These are phyloP conservation scores for Aphanocladium album DNA, from an alignment of 2,329 filamentous ascomycete species.

Conservation along the genomic window DNA sequence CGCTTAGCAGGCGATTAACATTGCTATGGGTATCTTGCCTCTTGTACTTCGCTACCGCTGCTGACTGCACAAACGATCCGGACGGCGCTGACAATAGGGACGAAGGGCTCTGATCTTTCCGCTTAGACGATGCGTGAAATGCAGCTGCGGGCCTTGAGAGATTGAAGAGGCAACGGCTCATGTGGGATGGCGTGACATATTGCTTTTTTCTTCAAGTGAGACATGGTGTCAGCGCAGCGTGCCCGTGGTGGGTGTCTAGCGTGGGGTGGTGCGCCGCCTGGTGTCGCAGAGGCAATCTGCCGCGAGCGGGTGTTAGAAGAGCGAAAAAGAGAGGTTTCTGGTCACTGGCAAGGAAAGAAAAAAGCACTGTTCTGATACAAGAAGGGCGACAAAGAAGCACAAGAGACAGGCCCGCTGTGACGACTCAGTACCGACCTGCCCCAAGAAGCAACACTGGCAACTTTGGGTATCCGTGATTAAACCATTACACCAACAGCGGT, in stretches of 20 bases:
- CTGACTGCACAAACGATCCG: too few species aligned
- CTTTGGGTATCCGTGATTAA: not conserved
- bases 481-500: not conserved
- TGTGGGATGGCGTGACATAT: not conserved
- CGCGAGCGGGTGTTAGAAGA: not conserved
- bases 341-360: not conserved
- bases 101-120: too few species aligned
- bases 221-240: slow-evolving; percentile 5
- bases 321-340: not conserved
- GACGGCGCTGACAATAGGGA: too few species aligned
- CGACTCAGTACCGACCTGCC: not conserved
- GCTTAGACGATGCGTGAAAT: not conserved
- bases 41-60: too few species aligned
- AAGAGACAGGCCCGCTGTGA: not conserved
- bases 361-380: not conserved
- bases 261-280: not conserved
- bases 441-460: not conserved
- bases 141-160: not conserved
- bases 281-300: not conserved
- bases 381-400: not conserved
- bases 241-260: not conserved
- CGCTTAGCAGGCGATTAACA: too few species aligned
- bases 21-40: not conserved
- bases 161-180: not conserved
- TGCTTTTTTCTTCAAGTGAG: slow-evolving; percentile 1